Evolutionary conservation across 78 protist species (phyloP).

Genomic region (Anaeramoeba flamelloides): DNA sequence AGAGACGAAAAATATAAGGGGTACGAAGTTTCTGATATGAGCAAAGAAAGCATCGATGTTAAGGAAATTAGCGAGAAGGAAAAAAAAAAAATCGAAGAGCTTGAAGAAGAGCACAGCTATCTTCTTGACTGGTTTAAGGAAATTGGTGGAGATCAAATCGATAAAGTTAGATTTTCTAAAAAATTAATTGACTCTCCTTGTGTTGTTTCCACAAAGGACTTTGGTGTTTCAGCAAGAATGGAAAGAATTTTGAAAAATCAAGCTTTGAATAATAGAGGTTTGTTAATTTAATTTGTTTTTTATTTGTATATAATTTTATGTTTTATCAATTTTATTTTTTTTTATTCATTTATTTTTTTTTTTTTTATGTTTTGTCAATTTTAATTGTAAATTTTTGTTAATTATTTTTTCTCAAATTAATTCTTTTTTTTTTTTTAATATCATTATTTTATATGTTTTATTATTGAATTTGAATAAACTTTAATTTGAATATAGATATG

Average conservation of each 20-base stretch:
- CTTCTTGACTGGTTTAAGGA: background rate
- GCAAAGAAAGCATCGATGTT: background rate
- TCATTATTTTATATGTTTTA: too few species aligned
- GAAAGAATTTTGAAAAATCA: background rate
- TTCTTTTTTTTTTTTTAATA: too few species aligned
- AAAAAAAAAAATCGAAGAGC: background rate
- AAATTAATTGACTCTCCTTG: background rate
- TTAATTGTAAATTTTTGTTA: too few species aligned
- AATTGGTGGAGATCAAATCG: background rate
- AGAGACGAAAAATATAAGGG: background rate
- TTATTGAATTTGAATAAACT: too few species aligned
- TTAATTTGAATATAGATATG: too few species aligned
- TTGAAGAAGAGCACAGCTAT: background rate
- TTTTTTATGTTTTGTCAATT: too few species aligned
- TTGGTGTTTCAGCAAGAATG: background rate
- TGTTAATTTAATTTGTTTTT: too few species aligned
- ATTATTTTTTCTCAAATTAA: too few species aligned
- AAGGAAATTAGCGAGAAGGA: background rate
- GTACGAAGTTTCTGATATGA: background rate
- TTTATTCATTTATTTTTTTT: too few species aligned
- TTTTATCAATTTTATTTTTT: too few species aligned
- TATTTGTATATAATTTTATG: too few species aligned
- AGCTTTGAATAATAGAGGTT: background rate
- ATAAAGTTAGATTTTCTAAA: background rate
- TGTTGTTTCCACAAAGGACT: background rate